These are phyloP conservation scores for Cadophora sp. DNA, from an alignment of 2,329 filamentous ascomycete species.

Conservation along the genomic window DNA sequence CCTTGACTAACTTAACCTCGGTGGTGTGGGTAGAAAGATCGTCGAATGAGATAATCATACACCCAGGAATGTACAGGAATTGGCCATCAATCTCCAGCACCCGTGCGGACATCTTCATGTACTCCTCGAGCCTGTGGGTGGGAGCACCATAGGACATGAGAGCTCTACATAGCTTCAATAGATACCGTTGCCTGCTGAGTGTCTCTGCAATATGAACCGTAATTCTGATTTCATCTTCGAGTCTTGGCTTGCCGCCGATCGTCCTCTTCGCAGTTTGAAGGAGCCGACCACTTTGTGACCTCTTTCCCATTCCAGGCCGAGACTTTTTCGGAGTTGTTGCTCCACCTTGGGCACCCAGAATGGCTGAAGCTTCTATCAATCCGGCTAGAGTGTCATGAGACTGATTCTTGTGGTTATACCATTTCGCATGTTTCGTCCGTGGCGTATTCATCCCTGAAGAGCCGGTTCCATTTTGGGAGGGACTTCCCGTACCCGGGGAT, in stretches of 20 bases:
- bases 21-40: slow-evolving; percentile 76
- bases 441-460: slow-evolving; percentile 50
- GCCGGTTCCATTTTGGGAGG: slow-evolving; percentile 37
- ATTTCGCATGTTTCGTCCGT: slow-evolving; percentile 41
- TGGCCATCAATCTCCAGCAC: slow-evolving; percentile 89
- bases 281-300: slow-evolving; percentile 38
- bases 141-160: slow-evolving; percentile 92
- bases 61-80: slow-evolving; percentile 88
- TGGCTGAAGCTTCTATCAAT: slow-evolving; percentile 61
- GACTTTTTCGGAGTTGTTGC: slow-evolving; percentile 47
- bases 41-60: slow-evolving; percentile 94
- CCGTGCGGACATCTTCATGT: slow-evolving; percentile 88
- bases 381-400: slow-evolving; percentile 57
- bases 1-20: slow-evolving; percentile 78
- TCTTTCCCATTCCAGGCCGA: slow-evolving; percentile 41
- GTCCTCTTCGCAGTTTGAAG: slow-evolving; percentile 37
- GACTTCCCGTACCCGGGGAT: slow-evolving; percentile 48
- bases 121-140: slow-evolving; percentile 89
- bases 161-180: slow-evolving; percentile 83
- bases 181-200: slow-evolving; percentile 80
- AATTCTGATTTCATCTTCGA: slow-evolving; percentile 52
- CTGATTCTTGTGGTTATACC: slow-evolving; percentile 49
- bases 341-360: slow-evolving; percentile 57
- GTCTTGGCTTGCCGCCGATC: slow-evolving; percentile 38
- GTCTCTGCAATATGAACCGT: slow-evolving; percentile 70